Base-by-base conservation (phyloP, 2,329 filamentous ascomycete species). In the Trichoderma breve region DNA sequence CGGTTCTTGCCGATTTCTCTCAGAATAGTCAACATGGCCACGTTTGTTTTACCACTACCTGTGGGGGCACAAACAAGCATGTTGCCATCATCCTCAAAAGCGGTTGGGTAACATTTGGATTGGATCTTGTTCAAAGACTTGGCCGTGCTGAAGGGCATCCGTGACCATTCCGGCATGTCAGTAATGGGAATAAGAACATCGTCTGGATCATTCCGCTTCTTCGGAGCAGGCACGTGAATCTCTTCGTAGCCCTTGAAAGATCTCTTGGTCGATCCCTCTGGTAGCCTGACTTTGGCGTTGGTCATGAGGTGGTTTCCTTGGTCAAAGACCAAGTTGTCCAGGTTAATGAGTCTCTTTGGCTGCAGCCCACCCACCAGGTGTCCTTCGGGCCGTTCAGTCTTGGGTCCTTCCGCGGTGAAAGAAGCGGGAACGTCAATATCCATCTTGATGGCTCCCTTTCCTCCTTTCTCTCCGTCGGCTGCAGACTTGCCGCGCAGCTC, bases 271-370 rank as follows among this genome's bases (percentile, higher is more conserved):
- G 96, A 97, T 12, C 96, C 96, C 80, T 97, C 94, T 0, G 96
- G 96, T 24, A 99, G 87, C 74, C 93, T 92, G 61, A 99, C 96
- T 79, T 94, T 98, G 7, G 94, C 93, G 77, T 99, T 99, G n/a
- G 96, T 98, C 95, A 98, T 99, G 57, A 99, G 87, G 84, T 99
- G 96, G 78, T 98, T 99, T 68, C 96, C 96, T 82, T 98, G 95
- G 76, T 98, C 96, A 79, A 99, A 99, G 51, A 98, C 89, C 39
- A 99, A 89, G 77, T 98, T 98, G 72, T 99, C 95, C 66, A 99
- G 86, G 79, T 98, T 98, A 80, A 99, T 94, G 58, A 94, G 84
- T 79, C 93, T 93, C 76, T 91, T 91, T 3, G 97, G 96, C 77
- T 96, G 93, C 47, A 99, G 85, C 15, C 94, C 94, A 70, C 95